A percentile compares a stretch with the other conserved stretches of the same genome.
Evolutionary conservation across 1,284 basidiomycete genomes (phyloP).

Genomic region (Cutaneotrichosporon dermatis): DNA sequence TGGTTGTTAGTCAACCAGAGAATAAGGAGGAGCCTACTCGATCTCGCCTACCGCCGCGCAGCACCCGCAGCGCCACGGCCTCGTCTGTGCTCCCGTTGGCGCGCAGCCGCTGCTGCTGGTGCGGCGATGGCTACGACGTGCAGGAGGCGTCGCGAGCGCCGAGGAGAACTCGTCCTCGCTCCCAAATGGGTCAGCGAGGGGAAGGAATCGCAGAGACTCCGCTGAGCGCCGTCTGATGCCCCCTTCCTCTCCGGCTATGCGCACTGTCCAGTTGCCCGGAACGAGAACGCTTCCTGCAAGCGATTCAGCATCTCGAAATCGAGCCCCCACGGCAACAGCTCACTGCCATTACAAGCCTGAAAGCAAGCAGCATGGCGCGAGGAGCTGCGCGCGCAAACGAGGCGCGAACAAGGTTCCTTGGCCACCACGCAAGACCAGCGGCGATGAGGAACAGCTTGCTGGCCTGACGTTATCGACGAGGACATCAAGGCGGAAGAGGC

Average conservation of each 20-base stretch:
- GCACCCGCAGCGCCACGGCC: not conserved
- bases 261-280: conserved; percentile 22
- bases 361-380: conserved; percentile 76
- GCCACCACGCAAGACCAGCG: conserved; percentile 16
- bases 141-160: not conserved
- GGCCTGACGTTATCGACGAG: conserved; percentile 50
- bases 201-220: not conserved
- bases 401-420: conserved; percentile 35
- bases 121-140: not conserved
- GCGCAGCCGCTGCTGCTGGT: not conserved
- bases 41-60: not conserved
- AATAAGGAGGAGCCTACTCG: not conserved
- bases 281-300: conserved; percentile 10
- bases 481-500: conserved; percentile 57
- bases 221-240: not conserved
- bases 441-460: conserved; percentile 38
- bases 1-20: not conserved
- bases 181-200: conserved; percentile 8
- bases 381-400: conserved; percentile 50
- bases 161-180: not conserved
- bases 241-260: conserved; percentile 36
- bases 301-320: not conserved
- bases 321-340: conserved; percentile 52
- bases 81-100: not conserved
- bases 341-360: conserved; percentile 86